Evolutionary conservation across 345 rosid species (phyloP), one percentile per base, ranked within the genome.

Genomic region (Eutrema yunnanense): DNA sequence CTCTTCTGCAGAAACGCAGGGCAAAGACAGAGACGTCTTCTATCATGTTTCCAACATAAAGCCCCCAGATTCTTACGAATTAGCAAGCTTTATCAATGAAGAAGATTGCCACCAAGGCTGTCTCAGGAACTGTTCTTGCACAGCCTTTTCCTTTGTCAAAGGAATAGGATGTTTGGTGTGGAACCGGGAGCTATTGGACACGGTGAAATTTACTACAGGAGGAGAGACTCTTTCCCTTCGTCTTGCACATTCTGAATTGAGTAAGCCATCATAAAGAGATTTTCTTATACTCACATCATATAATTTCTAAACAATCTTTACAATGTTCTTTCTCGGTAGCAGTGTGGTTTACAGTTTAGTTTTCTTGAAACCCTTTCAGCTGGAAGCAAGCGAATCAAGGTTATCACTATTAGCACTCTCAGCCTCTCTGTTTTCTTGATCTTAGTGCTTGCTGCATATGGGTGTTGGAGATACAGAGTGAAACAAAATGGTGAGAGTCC

Each of bases 91-190:
- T 40, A 29, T 37, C 12, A 2, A 13, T 46, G 66, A 54, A 29
- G 60, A 69, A 62, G 19, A 76, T 43, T 76, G 79, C 60, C 46
- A 69, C 16, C 46, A 76, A 26, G 66, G 71, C 13, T 77, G 80
- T 42, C 55, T 65, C 13, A 57, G 33, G n/a, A 79, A 85, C 68
- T 92, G 96, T 75, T 88, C 93, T 3, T 92, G 97, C 43, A 76
- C 43, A 8, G 96, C 89, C 0, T 92, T 60, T 70, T 81, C 96
- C 1, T 43, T 40, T 13, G 37, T 81, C 33, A 4, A 11, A 26
- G 81, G 82, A 34, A 78, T 83, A 47, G 78, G 94, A 19, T 89
- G 98, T 74, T 77, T 89, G 83, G 14, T 79, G 14, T 92, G 98
- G 96, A 33, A 4, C 4, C 79, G 38, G 54, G 82, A 83, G 33